Conservation (phyloP, 2,329 filamentous ascomycete species). For the Clathrospora elynae region DNA sequence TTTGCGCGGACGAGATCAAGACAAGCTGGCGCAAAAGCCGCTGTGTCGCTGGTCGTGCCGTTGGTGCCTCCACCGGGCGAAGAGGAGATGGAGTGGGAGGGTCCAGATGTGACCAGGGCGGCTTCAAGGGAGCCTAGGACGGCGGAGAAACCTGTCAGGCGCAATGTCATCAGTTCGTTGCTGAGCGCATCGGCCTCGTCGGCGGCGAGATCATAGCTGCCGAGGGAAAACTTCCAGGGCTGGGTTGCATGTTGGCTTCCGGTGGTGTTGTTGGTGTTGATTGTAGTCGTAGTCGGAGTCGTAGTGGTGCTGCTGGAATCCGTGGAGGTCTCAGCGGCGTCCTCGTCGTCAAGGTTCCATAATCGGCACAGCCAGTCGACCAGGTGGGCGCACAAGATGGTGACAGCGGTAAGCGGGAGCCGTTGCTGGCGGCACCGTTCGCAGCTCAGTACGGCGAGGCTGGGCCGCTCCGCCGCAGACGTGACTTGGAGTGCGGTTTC, state of each 20-base stretch:
- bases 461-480: constrained; percentile 5
- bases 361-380: constrained; percentile 16
- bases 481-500: constrained; percentile 16
- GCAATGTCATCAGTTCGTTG: constrained; percentile 16
- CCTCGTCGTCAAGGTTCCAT: constrained; percentile 10
- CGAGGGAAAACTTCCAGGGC: constrained; percentile 14
- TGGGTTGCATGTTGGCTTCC: not conserved
- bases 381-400: constrained; percentile 13
- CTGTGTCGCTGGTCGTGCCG: constrained; percentile 1
- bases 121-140: constrained; percentile 16
- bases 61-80: constrained; percentile 2
- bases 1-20: constrained; percentile 12
- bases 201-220: constrained; percentile 14
- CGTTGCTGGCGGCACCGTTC: constrained; percentile 14
- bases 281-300: constrained; percentile 1
- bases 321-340: constrained; percentile 4
- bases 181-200: constrained; percentile 19
- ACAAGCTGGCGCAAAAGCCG: constrained; percentile 9
- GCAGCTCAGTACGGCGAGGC: constrained; percentile 12
- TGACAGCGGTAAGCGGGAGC: constrained; percentile 14
- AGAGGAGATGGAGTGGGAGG: constrained; percentile 1
- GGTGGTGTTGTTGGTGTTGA: not conserved
- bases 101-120: constrained; percentile 9
- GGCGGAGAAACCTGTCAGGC: constrained; percentile 12
- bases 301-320: constrained; percentile 4